Evolutionary conservation across 345 rosid genomes (phyloP), one percentile per base, ranked within the genome.

Genomic region (Nasturtium officinale): DNA sequence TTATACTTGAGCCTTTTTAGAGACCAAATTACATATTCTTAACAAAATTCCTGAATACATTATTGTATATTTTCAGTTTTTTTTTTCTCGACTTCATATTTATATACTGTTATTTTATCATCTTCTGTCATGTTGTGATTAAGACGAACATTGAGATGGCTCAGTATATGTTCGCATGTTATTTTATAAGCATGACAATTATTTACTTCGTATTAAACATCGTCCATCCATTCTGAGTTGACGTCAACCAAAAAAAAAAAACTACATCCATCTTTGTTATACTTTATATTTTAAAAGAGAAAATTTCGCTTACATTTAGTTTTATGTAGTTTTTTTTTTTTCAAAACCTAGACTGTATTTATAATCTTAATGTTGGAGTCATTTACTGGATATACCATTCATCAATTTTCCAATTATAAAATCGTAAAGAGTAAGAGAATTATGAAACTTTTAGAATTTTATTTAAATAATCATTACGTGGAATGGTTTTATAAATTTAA

Each of bases 1-100:
- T 69, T 61, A 62, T 69, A 54, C 45, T 45, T 69, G 32, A 45
- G 52, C 48, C 73, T 60, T 76, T 75, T 68, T 55, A 65, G 64
- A 25, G 17, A 47, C 25, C 20, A 47, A 18, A 7, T 18, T 17
- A 46, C 6, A n/a, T 15, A 35, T 3, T 15, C 9, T 3, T 32
- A 9, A 35, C 9, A 2, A 35, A 43, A 15, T 15, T 43, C 15
- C 2, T 2, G 1, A 5, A 50, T 10, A 50, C n/a, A 11, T 51
- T 9, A 56, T 56, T 56, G 40, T 30, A 1, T 32, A 29, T 64
- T 55, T 54, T 28, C 10, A 29, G 23, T 15, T n/a, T 1, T 38
- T 11, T 11, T 11, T 35, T 35, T 3, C 38, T 53, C 32, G 32
- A 25, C 17, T 26, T 26, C 7, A 25, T 53, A 15, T 26, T 28